Evolutionary conservation across 2,329 filamentous ascomycete genomes (phyloP).

Genomic region (Alternaria alternata): DNA sequence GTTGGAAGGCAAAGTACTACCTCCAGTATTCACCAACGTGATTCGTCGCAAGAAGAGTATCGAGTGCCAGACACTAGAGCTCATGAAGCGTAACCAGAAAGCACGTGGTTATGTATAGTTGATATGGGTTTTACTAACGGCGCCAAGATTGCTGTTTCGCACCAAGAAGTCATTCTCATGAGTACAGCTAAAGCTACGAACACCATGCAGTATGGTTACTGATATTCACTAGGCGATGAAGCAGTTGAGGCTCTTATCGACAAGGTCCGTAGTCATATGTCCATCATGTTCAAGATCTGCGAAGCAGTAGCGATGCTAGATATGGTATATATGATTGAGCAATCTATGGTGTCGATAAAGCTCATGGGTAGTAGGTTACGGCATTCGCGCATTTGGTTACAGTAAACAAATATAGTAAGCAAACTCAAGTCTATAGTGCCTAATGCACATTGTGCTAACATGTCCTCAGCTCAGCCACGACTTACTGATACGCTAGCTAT

Average conservation of each 20-base stretch:
- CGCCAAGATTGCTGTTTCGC: conserved; percentile 75
- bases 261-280: conserved; percentile 74
- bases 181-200: conserved; percentile 54
- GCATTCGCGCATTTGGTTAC: conserved; percentile 69
- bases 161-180: conserved; percentile 82
- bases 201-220: not conserved
- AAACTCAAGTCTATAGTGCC: not conserved
- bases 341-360: not conserved
- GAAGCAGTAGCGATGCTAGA: conserved; percentile 88
- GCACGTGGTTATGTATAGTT: conserved; percentile 13
- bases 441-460: conserved; percentile 11
- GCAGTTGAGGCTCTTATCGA: conserved; percentile 76
- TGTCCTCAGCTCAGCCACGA: conserved; percentile 67
- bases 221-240: conserved; percentile 61
- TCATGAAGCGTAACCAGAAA: conserved; percentile 77
- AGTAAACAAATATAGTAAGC: conserved; percentile 64
- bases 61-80: conserved; percentile 85
- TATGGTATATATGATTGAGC: conserved; percentile 65
- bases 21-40: conserved; percentile 78
- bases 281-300: conserved; percentile 80
- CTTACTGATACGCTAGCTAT: conserved; percentile 74
- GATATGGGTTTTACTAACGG: conserved; percentile 3
- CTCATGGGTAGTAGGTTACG: conserved; percentile 31
- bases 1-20: conserved; percentile 67
- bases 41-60: conserved; percentile 75